Conservation (phyloP, 805 yeast genomes). For the Monosporozyma siamensis region DNA sequence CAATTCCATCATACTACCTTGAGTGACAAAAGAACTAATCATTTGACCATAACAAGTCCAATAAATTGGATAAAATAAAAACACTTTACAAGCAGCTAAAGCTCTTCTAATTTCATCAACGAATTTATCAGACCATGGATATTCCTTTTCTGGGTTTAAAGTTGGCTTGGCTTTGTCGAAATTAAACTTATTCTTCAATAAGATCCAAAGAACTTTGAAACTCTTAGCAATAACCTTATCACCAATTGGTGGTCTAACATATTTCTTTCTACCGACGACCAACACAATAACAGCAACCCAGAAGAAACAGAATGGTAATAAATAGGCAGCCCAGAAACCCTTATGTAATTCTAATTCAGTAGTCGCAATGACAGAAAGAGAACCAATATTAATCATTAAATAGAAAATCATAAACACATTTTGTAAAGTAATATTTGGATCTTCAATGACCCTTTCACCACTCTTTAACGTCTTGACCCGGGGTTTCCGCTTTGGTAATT, state of each 20-base stretch:
- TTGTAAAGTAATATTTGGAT: constrained; percentile 63
- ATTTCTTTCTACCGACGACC: constrained; percentile 42
- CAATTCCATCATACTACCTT: constrained; percentile 63
- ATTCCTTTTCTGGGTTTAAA: constrained; percentile 37
- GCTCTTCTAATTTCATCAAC: constrained; percentile 67
- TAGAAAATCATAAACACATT: constrained; percentile 69
- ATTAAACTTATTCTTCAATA: constrained; percentile 39
- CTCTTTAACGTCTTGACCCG: constrained; percentile 45
- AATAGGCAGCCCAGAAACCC: constrained; percentile 69
- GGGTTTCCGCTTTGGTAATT: constrained; percentile 52
- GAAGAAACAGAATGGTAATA: constrained; percentile 63
- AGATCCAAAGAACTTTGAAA: constrained; percentile 38
- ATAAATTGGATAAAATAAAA: constrained; percentile 59
- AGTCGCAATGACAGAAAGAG: constrained; percentile 67
- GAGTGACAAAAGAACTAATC: constrained; percentile 62
- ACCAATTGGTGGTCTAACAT: constrained; percentile 50
- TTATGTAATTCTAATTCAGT: constrained; percentile 57
- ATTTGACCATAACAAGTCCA: constrained; percentile 71
- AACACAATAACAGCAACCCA: constrained; percentile 48
- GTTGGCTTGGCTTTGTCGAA: constrained; percentile 53
- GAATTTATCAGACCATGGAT: constrained; percentile 56
- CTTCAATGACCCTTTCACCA: constrained; percentile 62
- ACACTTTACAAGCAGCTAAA: constrained; percentile 62
- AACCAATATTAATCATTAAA: constrained; percentile 67
- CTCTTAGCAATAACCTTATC: constrained; percentile 52